phyloP scores from a whole-genome alignment of 2,329 filamentous ascomycete genomes.

The Fusarium circinatum region DNA sequence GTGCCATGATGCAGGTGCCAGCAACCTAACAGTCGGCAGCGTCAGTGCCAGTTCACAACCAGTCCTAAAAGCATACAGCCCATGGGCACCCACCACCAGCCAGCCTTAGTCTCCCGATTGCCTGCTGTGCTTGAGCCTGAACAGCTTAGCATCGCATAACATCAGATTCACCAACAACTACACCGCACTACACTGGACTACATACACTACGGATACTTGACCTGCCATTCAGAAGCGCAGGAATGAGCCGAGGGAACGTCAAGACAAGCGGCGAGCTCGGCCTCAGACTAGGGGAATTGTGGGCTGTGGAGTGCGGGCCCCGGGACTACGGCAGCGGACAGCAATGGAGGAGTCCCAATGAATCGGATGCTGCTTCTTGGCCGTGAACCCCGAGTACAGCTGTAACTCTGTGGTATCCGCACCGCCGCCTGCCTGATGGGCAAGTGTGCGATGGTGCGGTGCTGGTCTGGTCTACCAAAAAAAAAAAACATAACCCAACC shows the following conservation, averaged over 20 bases:
- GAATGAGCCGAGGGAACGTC: slow-evolving; percentile 33
- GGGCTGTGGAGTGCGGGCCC: slow-evolving; percentile 37
- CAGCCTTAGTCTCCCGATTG: not conserved
- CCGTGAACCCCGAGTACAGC: slow-evolving; percentile 38
- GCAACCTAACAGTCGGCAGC: slow-evolving; percentile 2
- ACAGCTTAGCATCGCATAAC: slow-evolving; percentile 3
- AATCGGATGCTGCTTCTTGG: slow-evolving; percentile 31
- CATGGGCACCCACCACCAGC: slow-evolving; percentile 24
- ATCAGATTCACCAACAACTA: slow-evolving; percentile 15
- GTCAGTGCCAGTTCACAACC: slow-evolving; percentile 23
- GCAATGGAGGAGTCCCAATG: slow-evolving; percentile 33
- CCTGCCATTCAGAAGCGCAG: slow-evolving; percentile 26
- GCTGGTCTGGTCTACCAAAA: slow-evolving; percentile 11
- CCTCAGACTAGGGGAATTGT: slow-evolving; percentile 28
- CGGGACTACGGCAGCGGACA: slow-evolving; percentile 40
- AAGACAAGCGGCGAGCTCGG: slow-evolving; percentile 29
- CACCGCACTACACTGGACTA: not conserved
- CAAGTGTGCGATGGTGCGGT: slow-evolving; percentile 25
- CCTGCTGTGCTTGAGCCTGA: not conserved
- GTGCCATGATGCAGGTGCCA: slow-evolving; percentile 30
- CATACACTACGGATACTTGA: not conserved
- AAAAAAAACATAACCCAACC: slow-evolving; percentile 15
- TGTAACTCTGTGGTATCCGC: slow-evolving; percentile 12
- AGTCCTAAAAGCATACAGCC: slow-evolving; percentile 29
- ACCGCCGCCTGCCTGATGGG: not conserved